Conservation (phyloP, 371 early-diverging fungal genomes). For the Sporodiniella umbellata region DNA sequence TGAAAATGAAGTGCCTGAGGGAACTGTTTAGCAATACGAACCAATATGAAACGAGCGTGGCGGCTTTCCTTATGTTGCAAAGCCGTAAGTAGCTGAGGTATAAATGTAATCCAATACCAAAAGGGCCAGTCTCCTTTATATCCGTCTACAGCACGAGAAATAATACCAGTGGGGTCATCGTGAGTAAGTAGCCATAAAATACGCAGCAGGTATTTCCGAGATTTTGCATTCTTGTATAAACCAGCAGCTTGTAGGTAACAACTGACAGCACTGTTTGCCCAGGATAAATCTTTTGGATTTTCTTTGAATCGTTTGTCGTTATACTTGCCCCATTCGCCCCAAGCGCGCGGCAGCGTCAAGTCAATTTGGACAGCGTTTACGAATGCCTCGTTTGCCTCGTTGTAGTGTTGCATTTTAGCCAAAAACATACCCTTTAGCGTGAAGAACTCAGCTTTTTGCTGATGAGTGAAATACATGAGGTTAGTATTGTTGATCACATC, state of each 20-base stretch:
- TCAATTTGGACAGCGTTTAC: conserved; percentile 93
- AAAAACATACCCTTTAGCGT: conserved; percentile 94
- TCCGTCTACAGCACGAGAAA: conserved; percentile 80
- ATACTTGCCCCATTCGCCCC: conserved; percentile 98
- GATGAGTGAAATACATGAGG: conserved; percentile 87
- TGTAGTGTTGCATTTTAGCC: conserved; percentile 76
- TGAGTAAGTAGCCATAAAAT: conserved; percentile 91
- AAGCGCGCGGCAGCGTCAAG: conserved; percentile 83
- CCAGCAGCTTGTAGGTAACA: conserved; percentile 96
- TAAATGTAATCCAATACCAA: conserved; percentile 98
- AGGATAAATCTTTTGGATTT: conserved; percentile 75
- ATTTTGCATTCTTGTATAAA: conserved; percentile 79
- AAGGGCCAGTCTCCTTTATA: conserved; percentile 89
- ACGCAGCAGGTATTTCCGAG: conserved; percentile 91
- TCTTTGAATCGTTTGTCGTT: conserved; percentile 87
- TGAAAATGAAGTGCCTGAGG: conserved; percentile 88
- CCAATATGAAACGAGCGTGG: conserved; percentile 79
- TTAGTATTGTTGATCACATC: conserved; percentile 99
- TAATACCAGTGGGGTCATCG: conserved; percentile 76
- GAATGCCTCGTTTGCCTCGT: conserved; percentile 94
- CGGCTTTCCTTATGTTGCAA: conserved; percentile 77
- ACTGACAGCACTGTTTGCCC: conserved; percentile 90
- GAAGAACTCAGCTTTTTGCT: conserved; percentile 97
- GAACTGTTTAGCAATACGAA: conserved; percentile 90
- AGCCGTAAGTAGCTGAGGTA: conserved; percentile 89